Base-by-base conservation (phyloP, 2,329 filamentous ascomycete species). In the Penicillium brevicompactum region DNA sequence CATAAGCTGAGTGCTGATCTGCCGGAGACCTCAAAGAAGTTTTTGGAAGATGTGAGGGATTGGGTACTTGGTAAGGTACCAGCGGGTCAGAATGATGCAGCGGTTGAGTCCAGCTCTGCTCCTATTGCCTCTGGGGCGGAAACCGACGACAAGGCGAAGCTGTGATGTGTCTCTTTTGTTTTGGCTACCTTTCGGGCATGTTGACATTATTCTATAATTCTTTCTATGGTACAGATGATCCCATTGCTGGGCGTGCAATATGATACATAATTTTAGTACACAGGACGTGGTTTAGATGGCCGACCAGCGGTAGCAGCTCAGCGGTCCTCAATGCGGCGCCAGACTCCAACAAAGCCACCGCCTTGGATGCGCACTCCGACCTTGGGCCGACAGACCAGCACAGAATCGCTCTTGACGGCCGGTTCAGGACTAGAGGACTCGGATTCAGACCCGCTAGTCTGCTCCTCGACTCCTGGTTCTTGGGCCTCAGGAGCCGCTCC, bases 1-100 rank as follows among this genome's bases (percentile, higher is more conserved):
- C 92, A 97, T 75, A 88, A 90, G 76, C 72, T 72, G 44, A 64
- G 70, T 63, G 63, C 59, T 46, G 70, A 70, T 50, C 65, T 70
- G 34, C 61, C 68, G 10, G 67, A 65, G 13, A 61, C 69, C n/a
- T 63, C 56, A 50, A 67, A 67, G 18, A 57, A 61, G 49, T 81
- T 81, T 62, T 72, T 73, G 5, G 80, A 79, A 51, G 86, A 91
- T 68, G 78, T 90, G 5, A 80, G 76, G 3, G 80, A 84, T 55
- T 92, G 88, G 87, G 85, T 91, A 53, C 67, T 89, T 49, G 57
- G 44, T 30, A 52, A 56, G 30, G 59, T 54, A 22, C 50, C 56
- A 6, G 18, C 22, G 14, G 10, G 10, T 27, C 51, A 45, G 14
- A 6, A 16, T 31, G 46, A 50, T 24, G 38, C 2, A 22, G 44